Base-by-base conservation (phyloP, 139 green algal species). In the Pseudopediastrum boryanum region DNA sequence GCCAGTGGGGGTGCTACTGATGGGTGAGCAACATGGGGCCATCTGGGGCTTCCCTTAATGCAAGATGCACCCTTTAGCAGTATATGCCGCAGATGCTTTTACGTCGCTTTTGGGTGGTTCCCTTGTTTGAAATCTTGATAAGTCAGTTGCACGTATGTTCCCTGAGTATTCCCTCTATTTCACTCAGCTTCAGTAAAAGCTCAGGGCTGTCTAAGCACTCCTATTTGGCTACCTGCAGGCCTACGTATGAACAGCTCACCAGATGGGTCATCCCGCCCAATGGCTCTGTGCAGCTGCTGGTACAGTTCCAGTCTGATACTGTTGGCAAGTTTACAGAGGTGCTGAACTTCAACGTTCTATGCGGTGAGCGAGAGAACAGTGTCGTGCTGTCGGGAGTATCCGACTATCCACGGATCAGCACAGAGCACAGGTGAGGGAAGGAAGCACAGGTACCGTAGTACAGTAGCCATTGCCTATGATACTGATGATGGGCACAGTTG, bases 371-470 rank as follows among this genome's bases (percentile, higher is more conserved):
- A 13, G 62, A 81, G 35, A 77, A 75, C 77, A 85, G 63, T 25
- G 44, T 93, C 21, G 58, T 65, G 10, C 43, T 91, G 4, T 83
- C 71, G 8, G 86, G 85, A 31, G 68, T 68, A 16, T 95, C 90
- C 75, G 89, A 90, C 64, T 88, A 92, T 75, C 92, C 92, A 9
- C 84, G 87, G 65, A 93, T 97, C 71, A 80, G 46, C 51, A 84
- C 81, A 27, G 90, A 93, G 25, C 73, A 71, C 50, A 80, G 75
- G 77, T 86, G 83, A 52, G 80, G 83, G n/a, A n/a, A n/a, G n/a
- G n/a, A n/a, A n/a, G n/a, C n/a, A n/a, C n/a, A n/a, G n/a, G n/a
- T n/a, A n/a, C n/a, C n/a, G n/a, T n/a, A n/a, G n/a, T n/a, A n/a
- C n/a, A n/a, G n/a, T n/a, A n/a, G n/a, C n/a, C n/a, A n/a, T n/a